Percentiles rank a stretch among this genome's conserved stretches.
Evolutionary conservation across 768 basidiomycete species (phyloP).

Genomic region (Phylloporus arenicola): DNA sequence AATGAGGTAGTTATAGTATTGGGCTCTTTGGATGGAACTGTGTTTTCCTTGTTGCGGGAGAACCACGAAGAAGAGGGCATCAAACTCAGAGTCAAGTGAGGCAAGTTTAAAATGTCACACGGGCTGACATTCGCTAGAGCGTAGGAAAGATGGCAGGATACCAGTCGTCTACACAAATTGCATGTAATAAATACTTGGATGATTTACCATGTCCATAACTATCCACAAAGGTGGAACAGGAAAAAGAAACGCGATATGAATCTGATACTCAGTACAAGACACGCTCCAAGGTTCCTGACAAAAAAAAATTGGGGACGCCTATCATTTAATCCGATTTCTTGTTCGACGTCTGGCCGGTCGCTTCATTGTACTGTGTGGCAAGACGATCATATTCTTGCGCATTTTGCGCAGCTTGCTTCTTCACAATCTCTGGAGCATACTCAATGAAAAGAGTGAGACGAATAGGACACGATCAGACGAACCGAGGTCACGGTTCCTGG

Average conservation of each 20-base stretch:
- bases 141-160: too few relatives aligned
- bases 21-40: neutral
- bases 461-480: constrained; percentile 11
- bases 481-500: constrained; percentile 66
- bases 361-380: constrained; percentile 69
- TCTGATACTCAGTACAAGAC: too few relatives aligned
- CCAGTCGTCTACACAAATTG: too few relatives aligned
- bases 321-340: constrained; percentile 60
- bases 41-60: neutral
- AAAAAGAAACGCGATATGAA: neutral
- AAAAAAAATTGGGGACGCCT: neutral
- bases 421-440: constrained; percentile 58
- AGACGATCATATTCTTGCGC: constrained; percentile 78
- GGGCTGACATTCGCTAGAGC: too few relatives aligned
- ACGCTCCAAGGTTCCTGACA: neutral
- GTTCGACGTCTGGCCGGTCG: constrained; percentile 52
- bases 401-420: constrained; percentile 78
- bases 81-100: neutral
- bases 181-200: neutral
- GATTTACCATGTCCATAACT: neutral
- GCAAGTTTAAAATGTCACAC: too few relatives aligned
- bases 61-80: constrained; percentile 8
- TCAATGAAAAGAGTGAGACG: neutral
- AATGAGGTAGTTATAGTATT: neutral
- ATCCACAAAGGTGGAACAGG: neutral